Percentiles rank a stretch among this genome's conserved stretches.
Evolutionary conservation across 2,329 filamentous ascomycete genomes (phyloP).

Genomic region (Aspergillus sp.): DNA sequence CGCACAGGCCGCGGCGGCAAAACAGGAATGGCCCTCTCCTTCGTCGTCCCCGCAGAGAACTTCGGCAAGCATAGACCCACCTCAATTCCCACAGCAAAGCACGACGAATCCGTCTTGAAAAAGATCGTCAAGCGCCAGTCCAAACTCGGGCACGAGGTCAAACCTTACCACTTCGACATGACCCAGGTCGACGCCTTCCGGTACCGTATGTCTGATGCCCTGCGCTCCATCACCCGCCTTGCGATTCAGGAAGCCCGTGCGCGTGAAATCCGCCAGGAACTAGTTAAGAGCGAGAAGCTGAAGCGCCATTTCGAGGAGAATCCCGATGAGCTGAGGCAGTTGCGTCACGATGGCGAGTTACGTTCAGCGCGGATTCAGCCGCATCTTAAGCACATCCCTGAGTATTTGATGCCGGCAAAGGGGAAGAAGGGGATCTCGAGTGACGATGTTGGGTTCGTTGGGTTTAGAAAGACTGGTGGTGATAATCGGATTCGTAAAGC

Average conservation of each 20-base stretch:
- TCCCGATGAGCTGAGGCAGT: conserved; percentile 79
- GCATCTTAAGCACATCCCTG: conserved; percentile 90
- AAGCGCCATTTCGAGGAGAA: conserved; percentile 98
- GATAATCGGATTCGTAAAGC: conserved; percentile 55
- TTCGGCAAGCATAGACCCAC: conserved; percentile 92
- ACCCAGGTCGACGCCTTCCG: conserved; percentile 89
- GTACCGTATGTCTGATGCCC: conserved; percentile 90
- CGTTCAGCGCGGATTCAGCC: conserved; percentile 79
- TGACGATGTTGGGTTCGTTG: conserved; percentile 74
- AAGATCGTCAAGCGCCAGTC: conserved; percentile 78
- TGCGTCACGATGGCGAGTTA: conserved; percentile 87
- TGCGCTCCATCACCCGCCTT: conserved; percentile 85
- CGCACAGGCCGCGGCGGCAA: conserved; percentile 89
- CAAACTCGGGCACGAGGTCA: conserved; percentile 76
- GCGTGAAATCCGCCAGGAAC: conserved; percentile 81
- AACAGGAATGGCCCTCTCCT: conserved; percentile 92
- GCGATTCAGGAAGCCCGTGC: conserved; percentile 87
- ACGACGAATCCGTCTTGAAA: conserved; percentile 80
- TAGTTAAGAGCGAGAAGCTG: conserved; percentile 90
- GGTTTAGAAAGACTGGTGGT: conserved; percentile 52
- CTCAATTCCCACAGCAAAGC: conserved; percentile 68
- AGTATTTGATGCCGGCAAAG: conserved; percentile 82
- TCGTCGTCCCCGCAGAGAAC: conserved; percentile 78
- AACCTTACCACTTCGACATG: conserved; percentile 94
- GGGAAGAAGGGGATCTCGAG: conserved; percentile 67